Evolutionary conservation across 2,329 filamentous ascomycete genomes (phyloP), one percentile per base, ranked within the genome.

Genomic region (Cercospora sojina): DNA sequence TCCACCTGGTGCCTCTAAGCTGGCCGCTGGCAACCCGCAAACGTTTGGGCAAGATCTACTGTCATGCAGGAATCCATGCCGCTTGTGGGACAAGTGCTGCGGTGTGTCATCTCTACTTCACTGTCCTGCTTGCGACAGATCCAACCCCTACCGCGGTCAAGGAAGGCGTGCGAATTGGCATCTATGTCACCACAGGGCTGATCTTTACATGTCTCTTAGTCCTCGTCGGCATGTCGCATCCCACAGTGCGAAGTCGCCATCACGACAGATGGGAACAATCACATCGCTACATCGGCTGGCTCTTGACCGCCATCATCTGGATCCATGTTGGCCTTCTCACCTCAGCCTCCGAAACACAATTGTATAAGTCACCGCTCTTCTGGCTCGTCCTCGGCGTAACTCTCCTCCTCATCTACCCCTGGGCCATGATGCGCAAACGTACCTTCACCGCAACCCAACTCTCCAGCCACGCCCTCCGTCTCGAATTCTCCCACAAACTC

Each of bases 231-330:
- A 85, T 88, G 60, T 88, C 91, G 2, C 85, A 89, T 75, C 90
- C 91, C 3, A 75, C 77, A 9, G 82, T 92, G 70, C 87, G 91
- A 25, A 81, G 83, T 70, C 84, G 82, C 55, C 81, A 84, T 68
- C 90, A 93, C 79, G 85, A 93, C 77, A 77, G 83, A 65, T 93
- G 92, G 74, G 91, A 93, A 79, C 78, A 85, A 59, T 85, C 85
- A 53, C 91, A 93, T 78, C 88, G 90, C 57, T 92, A 91, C 76
- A 84, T 85, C 7, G 90, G 90, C 16, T 93, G 90, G 90, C 81
- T 84, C 12, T 82, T 87, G 9, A 80, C 92, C 4, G 81, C 79
- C 1, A 78, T 92, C 31, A 89, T 93, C 74, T 90, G 90, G 85
- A 83, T 80, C 0, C 85, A 90, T 66, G 78, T 91, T 10, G 79